Evolutionary conservation across 495 filamentous ascomycete genomes (phyloP), one percentile per base, ranked within the genome.

Genomic region (Annulohypoxylon moriforme): DNA sequence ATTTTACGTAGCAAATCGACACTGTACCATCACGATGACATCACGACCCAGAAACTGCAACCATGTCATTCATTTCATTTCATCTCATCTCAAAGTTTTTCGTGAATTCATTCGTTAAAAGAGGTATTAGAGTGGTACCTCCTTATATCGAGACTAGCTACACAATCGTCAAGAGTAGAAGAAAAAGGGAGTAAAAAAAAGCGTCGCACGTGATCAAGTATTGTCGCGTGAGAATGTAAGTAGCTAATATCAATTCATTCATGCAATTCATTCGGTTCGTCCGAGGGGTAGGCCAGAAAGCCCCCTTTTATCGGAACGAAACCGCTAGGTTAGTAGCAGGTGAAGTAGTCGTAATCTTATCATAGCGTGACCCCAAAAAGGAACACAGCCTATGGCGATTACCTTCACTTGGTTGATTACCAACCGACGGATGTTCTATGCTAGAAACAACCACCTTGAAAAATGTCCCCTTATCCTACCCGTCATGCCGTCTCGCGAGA

Each of bases 181-280:
- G 3, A 14, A 14, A 4, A 44, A 20, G 8, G 8, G 16, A 44
- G 6, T 1, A 44, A 42, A 44, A 24, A 31, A 47, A 47, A 1
- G 13, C 13, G 24, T 31, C 25, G 47, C 24, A 29, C 47, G 24
- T 25, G 24, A 27, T 13, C 24, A 52, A 3, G 24, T 29, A 29
- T 2, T 3, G 2, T n/a, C 8, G 11, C 13, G 47, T 27, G 24
- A 27, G 24, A 25, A 25, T 29, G 27, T 29, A 29, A 11, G 22
- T 29, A 29, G 13, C 24, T 27, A 29, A 7, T 4, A 25, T 27
- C 10, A 38, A 27, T 64, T 64, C 67, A 27, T 64, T 64, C 67
- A 22, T 49, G 42, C 25, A 56, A 69, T 69, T 69, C 67, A 44
- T 69, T 69, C 52, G 60, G 33, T 69, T 53, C 42, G 10, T 44